A percentile compares a stretch with the other conserved stretches of the same genome.
These are phyloP conservation scores for Jamesozyma spencerorum DNA, from an alignment of 805 yeast species.

Conservation along the genomic window DNA sequence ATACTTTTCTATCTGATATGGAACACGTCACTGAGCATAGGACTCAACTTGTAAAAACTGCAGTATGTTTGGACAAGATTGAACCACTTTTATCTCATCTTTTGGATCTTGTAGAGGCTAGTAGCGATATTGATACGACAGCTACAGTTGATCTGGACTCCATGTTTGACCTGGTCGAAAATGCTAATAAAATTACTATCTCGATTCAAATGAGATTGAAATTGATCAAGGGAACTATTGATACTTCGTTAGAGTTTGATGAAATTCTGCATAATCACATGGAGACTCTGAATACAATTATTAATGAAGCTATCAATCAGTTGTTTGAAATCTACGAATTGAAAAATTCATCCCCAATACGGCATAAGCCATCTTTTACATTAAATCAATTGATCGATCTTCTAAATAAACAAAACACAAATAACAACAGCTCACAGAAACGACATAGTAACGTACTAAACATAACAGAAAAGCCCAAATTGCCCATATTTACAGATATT, in stretches of 20 bases:
- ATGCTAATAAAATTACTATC: conserved; percentile 25
- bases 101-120: conserved; percentile 29
- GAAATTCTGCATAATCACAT: conserved; percentile 37
- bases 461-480: conserved; percentile 15
- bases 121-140: neutral
- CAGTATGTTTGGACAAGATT: conserved; percentile 26
- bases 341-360: conserved; percentile 34
- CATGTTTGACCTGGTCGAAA: conserved; percentile 28
- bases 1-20: conserved; percentile 1
- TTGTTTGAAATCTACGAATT: conserved; percentile 33
- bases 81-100: conserved; percentile 31
- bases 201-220: conserved; percentile 22
- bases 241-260: conserved; percentile 35
- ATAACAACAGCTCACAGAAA: neutral
- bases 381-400: conserved; percentile 29
- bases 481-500: conserved; percentile 34
- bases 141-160: conserved; percentile 4
- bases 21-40: neutral
- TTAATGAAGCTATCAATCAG: conserved; percentile 30
- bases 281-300: conserved; percentile 34
- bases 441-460: neutral
- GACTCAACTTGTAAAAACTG: conserved; percentile 9
- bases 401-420: conserved; percentile 14
- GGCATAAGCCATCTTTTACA: conserved; percentile 33
- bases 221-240: conserved; percentile 29